phyloP scores from a whole-genome alignment of 2,329 filamentous ascomycete species.

The Aspergillus alliaceus region DNA sequence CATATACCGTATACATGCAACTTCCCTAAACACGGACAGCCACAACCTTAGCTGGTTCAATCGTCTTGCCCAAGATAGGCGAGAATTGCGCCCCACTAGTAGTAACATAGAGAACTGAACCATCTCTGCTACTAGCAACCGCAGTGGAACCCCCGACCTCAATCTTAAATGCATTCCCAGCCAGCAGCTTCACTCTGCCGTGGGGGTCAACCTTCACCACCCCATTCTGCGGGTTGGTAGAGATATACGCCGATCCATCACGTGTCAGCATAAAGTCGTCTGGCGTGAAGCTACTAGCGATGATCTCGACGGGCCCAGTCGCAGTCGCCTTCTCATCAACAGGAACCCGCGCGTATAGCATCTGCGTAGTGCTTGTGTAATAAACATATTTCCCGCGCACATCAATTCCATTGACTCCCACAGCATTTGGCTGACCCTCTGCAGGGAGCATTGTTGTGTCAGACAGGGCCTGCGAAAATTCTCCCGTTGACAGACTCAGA shows the following conservation, averaged over 20 bases:
- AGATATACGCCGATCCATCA: conserved; percentile 7
- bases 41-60: conserved; percentile 11
- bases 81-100: conserved; percentile 8
- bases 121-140: conserved; percentile 4
- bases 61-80: not conserved
- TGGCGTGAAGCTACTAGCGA: not conserved
- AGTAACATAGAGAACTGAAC: conserved; percentile 3
- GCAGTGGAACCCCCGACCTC: not conserved
- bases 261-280: conserved; percentile 5
- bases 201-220: conserved; percentile 1
- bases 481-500: conserved; percentile 1
- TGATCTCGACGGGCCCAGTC: not conserved
- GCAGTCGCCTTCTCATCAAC: not conserved
- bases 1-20: no score
- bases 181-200: not conserved
- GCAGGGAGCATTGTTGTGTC: not conserved
- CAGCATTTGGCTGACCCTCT: not conserved
- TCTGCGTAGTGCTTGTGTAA: conserved; percentile 3
- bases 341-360: conserved; percentile 1
- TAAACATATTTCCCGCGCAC: conserved; percentile 7
- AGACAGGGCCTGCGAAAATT: not conserved
- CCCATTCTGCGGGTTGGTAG: conserved; percentile 6
- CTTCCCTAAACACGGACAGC: not conserved
- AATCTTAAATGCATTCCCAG: not conserved
- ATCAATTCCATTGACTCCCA: conserved; percentile 9